These are phyloP conservation scores for Sporothrix luriei DNA, from an alignment of 2,329 filamentous ascomycete species.

Conservation along the genomic window DNA sequence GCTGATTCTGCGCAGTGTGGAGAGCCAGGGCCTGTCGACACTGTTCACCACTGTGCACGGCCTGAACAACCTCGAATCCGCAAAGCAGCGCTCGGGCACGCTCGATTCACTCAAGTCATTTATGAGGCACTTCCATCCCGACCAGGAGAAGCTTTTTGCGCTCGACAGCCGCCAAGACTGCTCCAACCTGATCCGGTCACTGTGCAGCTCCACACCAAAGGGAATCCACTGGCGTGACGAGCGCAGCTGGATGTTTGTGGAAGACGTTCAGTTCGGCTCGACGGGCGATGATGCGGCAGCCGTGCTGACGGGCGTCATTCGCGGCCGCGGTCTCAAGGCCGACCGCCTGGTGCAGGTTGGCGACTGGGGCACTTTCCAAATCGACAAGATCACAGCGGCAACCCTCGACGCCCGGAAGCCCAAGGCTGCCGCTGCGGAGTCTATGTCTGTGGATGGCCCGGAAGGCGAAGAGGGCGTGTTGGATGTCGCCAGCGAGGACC, in stretches of 20 bases:
- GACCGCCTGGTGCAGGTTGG: conserved; percentile 89
- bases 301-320: conserved; percentile 78
- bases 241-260: conserved; percentile 91
- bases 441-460: conserved; percentile 67
- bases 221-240: conserved; percentile 95
- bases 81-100: conserved; percentile 76
- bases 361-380: conserved; percentile 91
- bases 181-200: conserved; percentile 82
- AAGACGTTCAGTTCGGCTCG: conserved; percentile 71
- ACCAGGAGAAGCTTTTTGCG: conserved; percentile 87
- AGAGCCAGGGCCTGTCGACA: conserved; percentile 92
- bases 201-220: conserved; percentile 91
- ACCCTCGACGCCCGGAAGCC: conserved; percentile 65
- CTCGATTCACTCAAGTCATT: conserved; percentile 84
- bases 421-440: conserved; percentile 50
- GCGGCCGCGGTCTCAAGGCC: conserved; percentile 83
- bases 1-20: conserved; percentile 79
- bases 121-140: conserved; percentile 91
- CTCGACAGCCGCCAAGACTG: conserved; percentile 88
- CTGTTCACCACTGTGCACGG: conserved; percentile 83
- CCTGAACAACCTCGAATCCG: conserved; percentile 74
- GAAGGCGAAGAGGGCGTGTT: conserved; percentile 56
- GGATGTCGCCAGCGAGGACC: conserved; percentile 73
- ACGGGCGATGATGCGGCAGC: conserved; percentile 52
- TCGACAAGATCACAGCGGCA: conserved; percentile 82